phyloP scores from a whole-genome alignment of 208 protist genomes.

The Leishmania amazonensis region DNA sequence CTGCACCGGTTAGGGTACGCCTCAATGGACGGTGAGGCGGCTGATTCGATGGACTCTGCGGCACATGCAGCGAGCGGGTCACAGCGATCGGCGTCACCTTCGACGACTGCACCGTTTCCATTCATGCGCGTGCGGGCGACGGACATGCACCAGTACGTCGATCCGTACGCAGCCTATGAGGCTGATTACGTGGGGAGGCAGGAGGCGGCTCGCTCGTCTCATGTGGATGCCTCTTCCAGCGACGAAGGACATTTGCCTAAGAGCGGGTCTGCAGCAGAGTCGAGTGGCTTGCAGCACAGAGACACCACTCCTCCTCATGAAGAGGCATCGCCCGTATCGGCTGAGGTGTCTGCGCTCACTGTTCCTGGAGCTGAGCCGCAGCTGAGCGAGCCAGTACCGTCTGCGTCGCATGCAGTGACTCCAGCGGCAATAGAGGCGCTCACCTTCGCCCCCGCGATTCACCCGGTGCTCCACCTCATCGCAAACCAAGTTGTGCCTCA shows the following conservation, averaged over 20 bases:
- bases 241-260: neutral
- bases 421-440: neutral
- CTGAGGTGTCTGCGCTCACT: conserved; percentile 32
- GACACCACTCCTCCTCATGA: conserved; percentile 23
- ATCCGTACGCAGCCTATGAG: conserved; percentile 30
- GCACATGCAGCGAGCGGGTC: neutral
- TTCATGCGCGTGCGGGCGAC: conserved; percentile 8
- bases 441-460: neutral
- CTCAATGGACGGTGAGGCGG: neutral
- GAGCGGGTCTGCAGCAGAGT: neutral
- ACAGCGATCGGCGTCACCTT: neutral
- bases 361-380: neutral
- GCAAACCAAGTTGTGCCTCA: neutral
- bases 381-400: neutral
- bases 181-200: conserved; percentile 1
- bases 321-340: conserved; percentile 18
- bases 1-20: conserved; percentile 14
- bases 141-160: conserved; percentile 18
- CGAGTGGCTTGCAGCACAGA: conserved; percentile 8
- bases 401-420: neutral
- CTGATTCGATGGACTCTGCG: neutral
- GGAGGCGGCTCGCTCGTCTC: neutral
- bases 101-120: neutral
- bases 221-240: neutral
- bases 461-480: conserved; percentile 16